Conservation (phyloP, 2,329 filamentous ascomycete species). For the Akanthomyces uredinophilus region DNA sequence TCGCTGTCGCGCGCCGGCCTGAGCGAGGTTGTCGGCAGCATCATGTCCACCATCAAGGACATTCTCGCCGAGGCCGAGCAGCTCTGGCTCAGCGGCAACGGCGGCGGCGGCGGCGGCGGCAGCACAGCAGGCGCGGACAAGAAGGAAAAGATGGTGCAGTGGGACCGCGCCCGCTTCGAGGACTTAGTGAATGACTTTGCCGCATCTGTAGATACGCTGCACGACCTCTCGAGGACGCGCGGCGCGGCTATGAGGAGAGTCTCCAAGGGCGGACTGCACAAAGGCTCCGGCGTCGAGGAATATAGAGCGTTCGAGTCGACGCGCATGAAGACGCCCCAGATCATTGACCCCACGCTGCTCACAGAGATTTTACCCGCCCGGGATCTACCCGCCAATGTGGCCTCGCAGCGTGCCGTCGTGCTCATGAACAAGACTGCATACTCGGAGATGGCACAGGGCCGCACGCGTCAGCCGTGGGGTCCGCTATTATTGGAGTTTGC, state of each 20-base stretch:
- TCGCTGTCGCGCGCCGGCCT: constrained; percentile 67
- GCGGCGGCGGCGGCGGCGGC: constrained; percentile 44
- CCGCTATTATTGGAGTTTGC: constrained; percentile 69
- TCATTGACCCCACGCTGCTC: constrained; percentile 51
- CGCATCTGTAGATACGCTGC: constrained; percentile 72
- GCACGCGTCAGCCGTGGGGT: constrained; percentile 41
- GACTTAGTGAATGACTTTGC: constrained; percentile 71
- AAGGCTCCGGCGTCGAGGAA: constrained; percentile 39
- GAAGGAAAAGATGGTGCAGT: constrained; percentile 54
- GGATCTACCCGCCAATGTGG: constrained; percentile 26
- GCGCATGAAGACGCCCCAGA: constrained; percentile 56
- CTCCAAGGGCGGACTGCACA: constrained; percentile 28
- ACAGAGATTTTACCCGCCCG: constrained; percentile 43
- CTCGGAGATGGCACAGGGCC: constrained; percentile 40
- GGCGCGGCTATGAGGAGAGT: constrained; percentile 29
- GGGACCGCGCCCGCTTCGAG: constrained; percentile 69
- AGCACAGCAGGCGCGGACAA: constrained; percentile 42
- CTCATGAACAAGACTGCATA: constrained; percentile 48
- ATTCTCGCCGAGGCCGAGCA: constrained; percentile 71
- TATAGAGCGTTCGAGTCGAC: constrained; percentile 52
- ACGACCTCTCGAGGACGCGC: constrained; percentile 66
- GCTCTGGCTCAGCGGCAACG: constrained; percentile 59
- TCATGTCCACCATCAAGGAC: constrained; percentile 76
- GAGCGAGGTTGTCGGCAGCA: constrained; percentile 71
- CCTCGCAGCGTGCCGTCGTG: constrained; percentile 41